Evolutionary conservation across 768 basidiomycete genomes (phyloP), one percentile per base, ranked within the genome.

Genomic region (Mycena indigotica): DNA sequence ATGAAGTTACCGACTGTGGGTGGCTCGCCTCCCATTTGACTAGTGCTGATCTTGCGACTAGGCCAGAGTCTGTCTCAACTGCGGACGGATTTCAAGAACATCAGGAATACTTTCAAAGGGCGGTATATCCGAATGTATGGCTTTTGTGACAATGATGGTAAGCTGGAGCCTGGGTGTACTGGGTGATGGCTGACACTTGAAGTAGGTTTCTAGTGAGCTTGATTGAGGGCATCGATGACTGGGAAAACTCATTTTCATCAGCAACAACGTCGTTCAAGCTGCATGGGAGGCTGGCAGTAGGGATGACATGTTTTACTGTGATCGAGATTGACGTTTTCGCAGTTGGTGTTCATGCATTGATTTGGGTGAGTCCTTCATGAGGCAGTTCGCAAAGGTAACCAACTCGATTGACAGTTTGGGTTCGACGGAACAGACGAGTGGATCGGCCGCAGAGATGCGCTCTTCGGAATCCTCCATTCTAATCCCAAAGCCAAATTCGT

Each of bases 291-390:
- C 82, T 29, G 76, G 80, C n/a, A 54, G 61, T 63, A 28, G 53
- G 61, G 55, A 48, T 2, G 26, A 38, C 21, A 15, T 2, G 32
- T 32, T 16, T 28, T 52, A n/a, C 17, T 25, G 17, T n/a, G 10
- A 21, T 15, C 28, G 45, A 50, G 55, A 19, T 55, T 28, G 24
- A 25, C 16, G 16, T 38, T 46, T 52, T 49, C n/a, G 50, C 10
- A 63, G 69, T 90, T 25, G 88, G 89, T 44, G 85, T 91, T 4
- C 88, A 90, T 59, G 86, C 87, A 16, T 72, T 89, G 19, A 83
- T 91, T 58, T 90, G 87, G 88, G 87, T 87, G 65, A 63, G 79
- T 51, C 49, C 16, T 16, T 19, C n/a, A 21, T 25, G 25, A 13
- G 25, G 45, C 28, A 19, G 29, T 24, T 38, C n/a, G 41, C n/a